phyloP scores from a whole-genome alignment of 768 basidiomycete species.

The Tylopilus felleus region DNA sequence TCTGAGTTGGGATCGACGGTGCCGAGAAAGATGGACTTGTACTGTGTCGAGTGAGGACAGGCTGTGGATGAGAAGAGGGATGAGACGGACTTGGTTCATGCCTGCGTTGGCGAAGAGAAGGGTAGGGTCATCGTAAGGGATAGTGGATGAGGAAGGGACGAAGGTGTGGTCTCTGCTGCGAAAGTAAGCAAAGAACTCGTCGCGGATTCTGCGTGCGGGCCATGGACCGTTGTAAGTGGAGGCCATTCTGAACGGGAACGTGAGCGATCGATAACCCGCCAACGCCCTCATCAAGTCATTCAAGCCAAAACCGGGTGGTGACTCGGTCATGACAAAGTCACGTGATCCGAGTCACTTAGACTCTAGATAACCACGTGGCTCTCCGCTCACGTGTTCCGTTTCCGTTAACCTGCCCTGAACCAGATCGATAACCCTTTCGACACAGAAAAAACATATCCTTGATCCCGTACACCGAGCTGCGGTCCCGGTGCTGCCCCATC shows the following conservation, averaged over 20 bases:
- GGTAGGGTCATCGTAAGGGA: slow-evolving; percentile 97
- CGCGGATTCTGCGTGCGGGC: slow-evolving; percentile 79
- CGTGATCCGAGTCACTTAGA: slow-evolving; percentile 3
- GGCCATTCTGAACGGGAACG: slow-evolving; percentile 21
- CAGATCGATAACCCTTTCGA: slow-evolving; percentile 40
- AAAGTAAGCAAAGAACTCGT: slow-evolving; percentile 93
- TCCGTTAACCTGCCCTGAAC: slow-evolving; percentile 40
- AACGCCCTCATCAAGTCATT: not conserved
- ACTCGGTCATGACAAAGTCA: slow-evolving; percentile 15
- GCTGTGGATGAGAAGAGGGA: not conserved
- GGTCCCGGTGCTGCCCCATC: slow-evolving; percentile 28
- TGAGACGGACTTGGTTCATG: slow-evolving; percentile 78
- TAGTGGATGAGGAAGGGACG: slow-evolving; percentile 86
- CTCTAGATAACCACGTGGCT: slow-evolving; percentile 20
- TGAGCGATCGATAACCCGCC: slow-evolving; percentile 24
- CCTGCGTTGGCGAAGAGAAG: slow-evolving; percentile 98
- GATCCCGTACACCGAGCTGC: slow-evolving; percentile 13
- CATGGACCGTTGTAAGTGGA: slow-evolving; percentile 46
- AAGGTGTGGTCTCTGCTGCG: slow-evolving; percentile 75
- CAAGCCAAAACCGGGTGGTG: not conserved
- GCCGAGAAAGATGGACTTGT: slow-evolving; percentile 96
- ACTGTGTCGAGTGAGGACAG: slow-evolving; percentile 45
- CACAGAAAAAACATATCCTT: slow-evolving; percentile 14
- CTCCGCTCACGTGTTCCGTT: slow-evolving; percentile 5
- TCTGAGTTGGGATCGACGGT: slow-evolving; percentile 95